Evolutionary conservation across 495 filamentous ascomycete genomes (phyloP), one percentile per base, ranked within the genome.

Genomic region (Hyaloscypha bicolor): DNA sequence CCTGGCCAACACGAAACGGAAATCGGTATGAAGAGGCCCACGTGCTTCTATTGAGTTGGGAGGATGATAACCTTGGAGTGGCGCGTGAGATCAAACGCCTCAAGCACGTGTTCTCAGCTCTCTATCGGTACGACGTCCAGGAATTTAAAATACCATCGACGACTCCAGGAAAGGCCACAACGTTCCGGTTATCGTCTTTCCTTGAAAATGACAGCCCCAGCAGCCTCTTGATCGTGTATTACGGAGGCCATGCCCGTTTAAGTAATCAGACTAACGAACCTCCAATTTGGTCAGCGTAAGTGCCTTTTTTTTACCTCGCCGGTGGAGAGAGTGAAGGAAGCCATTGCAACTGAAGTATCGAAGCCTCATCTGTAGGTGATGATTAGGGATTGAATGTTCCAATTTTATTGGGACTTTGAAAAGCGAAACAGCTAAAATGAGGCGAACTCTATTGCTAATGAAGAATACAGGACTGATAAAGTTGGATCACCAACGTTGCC

Each of bases 1-100:
- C 60, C 11, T 66, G 69, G 64, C 72, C 71, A 69, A 68, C 69
- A 12, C 21, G 33, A 22, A 25, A 56, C 9, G 12, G 52, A 5
- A 2, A 21, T n/a, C 51, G 42, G 0, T 63, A 48, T 12, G 16
- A 48, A 4, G 16, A 48, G 16, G 42, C 16, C 4, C 9, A 48
- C 16, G 42, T 48, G 11, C 16, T 48, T 4, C 16, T 48, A 48
- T 48, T 48, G 42, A 75, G 69, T 62, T 77, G 76, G 76, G 69
- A 76, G 2, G 69, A 73, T n/a, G 70, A 76, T 48, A 67, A 76
- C 64, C 69, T 74, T n/a, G 71, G 65, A 11, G 63, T 73, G 6
- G 63, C 71, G 4, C 53, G 56, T 11, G 72, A 73, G 48, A 62
- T 70, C 8, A 52, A 33, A 16, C 51, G 59, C 14, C 45, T 75